phyloP scores from a whole-genome alignment of 441 rosid genomes.

The Adansonia gregorii region DNA sequence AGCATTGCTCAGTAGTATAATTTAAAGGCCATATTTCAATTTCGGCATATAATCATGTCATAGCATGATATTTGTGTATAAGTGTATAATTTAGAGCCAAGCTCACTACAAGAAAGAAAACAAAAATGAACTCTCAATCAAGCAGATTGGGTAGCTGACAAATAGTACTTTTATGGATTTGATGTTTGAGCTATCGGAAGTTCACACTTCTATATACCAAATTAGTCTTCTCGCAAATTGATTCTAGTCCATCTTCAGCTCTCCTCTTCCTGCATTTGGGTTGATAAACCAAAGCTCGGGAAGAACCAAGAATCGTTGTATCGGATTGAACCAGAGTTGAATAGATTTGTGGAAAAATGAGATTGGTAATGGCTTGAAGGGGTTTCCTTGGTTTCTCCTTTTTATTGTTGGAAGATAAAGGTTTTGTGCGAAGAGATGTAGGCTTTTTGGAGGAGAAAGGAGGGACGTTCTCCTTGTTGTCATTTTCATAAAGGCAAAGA shows the following conservation, averaged over 20 bases:
- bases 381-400: slow-evolving; percentile 35
- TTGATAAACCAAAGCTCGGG: slow-evolving; percentile 22
- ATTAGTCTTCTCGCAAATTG: slow-evolving; percentile 27
- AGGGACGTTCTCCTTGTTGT: slow-evolving; percentile 43
- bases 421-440: background rate
- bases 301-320: background rate
- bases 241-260: slow-evolving; percentile 21
- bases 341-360: slow-evolving; percentile 22
- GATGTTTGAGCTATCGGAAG: slow-evolving; percentile 36
- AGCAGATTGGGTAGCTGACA: slow-evolving; percentile 15
- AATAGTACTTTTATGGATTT: background rate
- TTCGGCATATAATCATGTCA: background rate
- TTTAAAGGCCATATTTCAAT: background rate
- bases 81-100: background rate
- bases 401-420: slow-evolving; percentile 10
- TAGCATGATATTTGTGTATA: background rate
- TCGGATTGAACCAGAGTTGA: slow-evolving; percentile 19
- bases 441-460: slow-evolving; percentile 29
- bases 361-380: slow-evolving; percentile 47
- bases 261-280: slow-evolving; percentile 32
- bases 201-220: slow-evolving; percentile 26
- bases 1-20: background rate
- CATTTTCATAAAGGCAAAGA: slow-evolving; percentile 23
- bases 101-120: background rate
- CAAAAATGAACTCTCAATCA: slow-evolving; percentile 19